Base-by-base conservation (phyloP, 306 rosid genomes). In the Clitoria ternatea region DNA sequence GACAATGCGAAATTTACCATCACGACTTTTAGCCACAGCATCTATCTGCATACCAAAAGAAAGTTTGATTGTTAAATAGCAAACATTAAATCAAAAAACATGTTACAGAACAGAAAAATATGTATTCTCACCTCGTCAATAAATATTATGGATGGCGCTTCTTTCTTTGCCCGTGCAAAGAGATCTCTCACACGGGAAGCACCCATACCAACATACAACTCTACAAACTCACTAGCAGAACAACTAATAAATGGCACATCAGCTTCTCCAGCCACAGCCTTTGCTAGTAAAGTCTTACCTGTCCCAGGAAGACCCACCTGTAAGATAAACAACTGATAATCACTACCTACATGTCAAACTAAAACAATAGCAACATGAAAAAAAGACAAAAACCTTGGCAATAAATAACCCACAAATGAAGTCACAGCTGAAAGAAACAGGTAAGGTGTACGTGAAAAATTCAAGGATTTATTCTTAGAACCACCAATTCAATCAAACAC, bases 231-330 rank as follows among this genome's bases (percentile, higher is more conserved):
- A 80, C 99, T 94, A 22, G 99, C 99, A 52, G 99, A 94, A 81
- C 99, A 94, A 73, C 96, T 94, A 75, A 91, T 81, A 74, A 94
- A 94, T 54, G 99, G 99, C 20, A 94, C 99, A 53, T 94, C 99
- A 74, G 99, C 99, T 77, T 94, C 99, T 66, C 97, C 96, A 27
- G 99, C 99, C 47, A 94, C 97, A 67, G 96, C 99, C 89, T 94
- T 91, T 36, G 99, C 99, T 35, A 94, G 92, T 81, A 94, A 96
- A 66, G 99, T 94, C 90, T 94, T 94, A 43, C 99, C 99, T 63
- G 99, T 94, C 82, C 99, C 99, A 68, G 99, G 99, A 80, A 91
- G 99, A 86, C 99, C 99, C 73, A 94, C 98, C 97, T 92, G 84
- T 67, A 90, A 77, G 72, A 83, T 74, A 53, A 82, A 61, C 69